phyloP scores from a whole-genome alignment of 1,139 yeast species.

The Yamadazyma kanchanaburiensis region DNA sequence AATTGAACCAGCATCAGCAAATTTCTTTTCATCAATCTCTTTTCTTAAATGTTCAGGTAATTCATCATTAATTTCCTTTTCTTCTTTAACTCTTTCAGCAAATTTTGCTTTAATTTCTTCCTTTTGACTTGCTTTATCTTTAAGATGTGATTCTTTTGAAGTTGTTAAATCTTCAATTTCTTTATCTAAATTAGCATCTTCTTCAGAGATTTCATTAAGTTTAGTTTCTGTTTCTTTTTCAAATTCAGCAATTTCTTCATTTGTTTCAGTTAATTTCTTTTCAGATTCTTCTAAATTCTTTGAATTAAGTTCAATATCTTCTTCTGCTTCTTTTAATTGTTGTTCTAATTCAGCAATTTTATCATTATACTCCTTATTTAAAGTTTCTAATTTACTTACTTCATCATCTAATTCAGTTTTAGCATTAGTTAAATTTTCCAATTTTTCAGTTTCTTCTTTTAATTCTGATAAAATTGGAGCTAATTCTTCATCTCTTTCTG shows the following conservation, averaged over 20 bases:
- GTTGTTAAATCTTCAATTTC: conserved; percentile 28
- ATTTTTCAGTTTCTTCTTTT: conserved; percentile 34
- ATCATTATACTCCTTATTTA: conserved; percentile 31
- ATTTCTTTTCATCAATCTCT: conserved; percentile 38
- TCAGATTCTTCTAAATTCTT: conserved; percentile 30
- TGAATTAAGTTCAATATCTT: conserved; percentile 34
- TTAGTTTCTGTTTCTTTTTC: conserved; percentile 22
- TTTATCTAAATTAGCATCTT: conserved; percentile 28
- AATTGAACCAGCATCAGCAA: conserved; percentile 40
- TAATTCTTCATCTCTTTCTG: conserved; percentile 41
- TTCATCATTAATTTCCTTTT: conserved; percentile 43
- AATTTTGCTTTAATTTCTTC: conserved; percentile 29
- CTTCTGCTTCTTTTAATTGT: conserved; percentile 34
- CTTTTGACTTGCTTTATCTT: conserved; percentile 30
- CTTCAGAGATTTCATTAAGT: conserved; percentile 22
- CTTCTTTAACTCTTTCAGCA: conserved; percentile 37
- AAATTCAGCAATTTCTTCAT: conserved; percentile 29
- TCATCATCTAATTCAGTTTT: conserved; percentile 34
- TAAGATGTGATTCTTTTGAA: conserved; percentile 26
- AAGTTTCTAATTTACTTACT: conserved; percentile 28
- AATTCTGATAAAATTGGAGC: conserved; percentile 42
- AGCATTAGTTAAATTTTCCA: conserved; percentile 37
- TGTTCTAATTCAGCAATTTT: conserved; percentile 35
- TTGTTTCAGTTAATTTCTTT: conserved; percentile 29
- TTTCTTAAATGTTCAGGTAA: conserved; percentile 52